Evolutionary conservation across 345 rosid species (phyloP).

Genomic region (Noccaea caerulescens): DNA sequence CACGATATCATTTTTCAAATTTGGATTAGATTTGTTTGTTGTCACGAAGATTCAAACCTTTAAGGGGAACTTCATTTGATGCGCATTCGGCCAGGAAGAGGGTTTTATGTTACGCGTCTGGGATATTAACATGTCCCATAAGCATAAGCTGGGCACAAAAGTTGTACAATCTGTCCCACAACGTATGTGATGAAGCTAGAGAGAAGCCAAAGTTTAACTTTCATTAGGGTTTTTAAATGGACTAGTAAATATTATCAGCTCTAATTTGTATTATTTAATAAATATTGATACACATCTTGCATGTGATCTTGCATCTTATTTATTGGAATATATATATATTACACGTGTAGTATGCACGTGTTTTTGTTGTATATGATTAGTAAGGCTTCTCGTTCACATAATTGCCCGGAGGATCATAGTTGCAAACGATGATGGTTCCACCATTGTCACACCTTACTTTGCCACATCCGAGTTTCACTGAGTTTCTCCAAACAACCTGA

Average conservation of each 20-base stretch:
- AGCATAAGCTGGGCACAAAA: too few relatives aligned
- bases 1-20: too few relatives aligned
- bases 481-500: slow-evolving; percentile 43
- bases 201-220: background rate
- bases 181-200: too few relatives aligned
- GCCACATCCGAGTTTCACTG: slow-evolving; percentile 38
- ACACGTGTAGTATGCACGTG: background rate
- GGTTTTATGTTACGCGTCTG: too few relatives aligned
- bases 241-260: background rate
- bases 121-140: too few relatives aligned
- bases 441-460: slow-evolving; percentile 39
- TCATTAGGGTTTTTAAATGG: background rate
- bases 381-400: slow-evolving; percentile 36
- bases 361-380: slow-evolving; percentile 18
- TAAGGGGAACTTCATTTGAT: too few relatives aligned
- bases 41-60: too few relatives aligned
- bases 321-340: background rate
- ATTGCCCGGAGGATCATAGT: slow-evolving; percentile 31
- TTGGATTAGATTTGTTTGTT: too few relatives aligned
- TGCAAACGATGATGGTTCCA: slow-evolving; percentile 40
- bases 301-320: background rate
- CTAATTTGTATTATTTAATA: background rate
- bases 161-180: too few relatives aligned
- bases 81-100: too few relatives aligned
- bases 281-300: slow-evolving; percentile 12